A percentile compares a stretch with the other conserved stretches of the same genome.
Evolutionary conservation across 2,329 filamentous ascomycete genomes (phyloP).

Genomic region (Curvularia lunata): DNA sequence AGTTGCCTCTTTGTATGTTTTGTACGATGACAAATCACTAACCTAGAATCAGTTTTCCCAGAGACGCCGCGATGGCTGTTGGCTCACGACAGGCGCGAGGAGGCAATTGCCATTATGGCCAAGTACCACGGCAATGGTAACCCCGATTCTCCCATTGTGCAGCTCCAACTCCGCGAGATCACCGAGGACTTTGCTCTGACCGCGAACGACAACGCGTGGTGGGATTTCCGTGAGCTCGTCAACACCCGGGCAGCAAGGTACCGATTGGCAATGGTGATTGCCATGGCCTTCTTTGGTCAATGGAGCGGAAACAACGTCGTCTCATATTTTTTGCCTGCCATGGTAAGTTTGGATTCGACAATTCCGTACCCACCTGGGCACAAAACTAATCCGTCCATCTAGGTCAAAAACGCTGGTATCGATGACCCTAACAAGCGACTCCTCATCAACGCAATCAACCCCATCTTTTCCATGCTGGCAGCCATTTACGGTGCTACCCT

Average conservation of each 20-base stretch:
- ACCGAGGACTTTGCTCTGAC: conserved; percentile 37
- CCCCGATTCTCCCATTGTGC: conserved; percentile 41
- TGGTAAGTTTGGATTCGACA: conserved; percentile 7
- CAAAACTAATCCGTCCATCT: conserved; percentile 24
- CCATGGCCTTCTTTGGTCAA: conserved; percentile 53
- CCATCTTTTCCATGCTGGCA: conserved; percentile 48
- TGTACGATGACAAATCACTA: neutral
- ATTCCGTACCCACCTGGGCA: neutral
- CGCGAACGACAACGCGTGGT: conserved; percentile 45
- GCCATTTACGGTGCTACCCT: conserved; percentile 50
- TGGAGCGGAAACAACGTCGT: conserved; percentile 52
- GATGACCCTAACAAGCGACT: conserved; percentile 46
- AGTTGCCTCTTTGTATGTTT: neutral
- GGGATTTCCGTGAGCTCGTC: conserved; percentile 43
- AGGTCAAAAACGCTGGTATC: conserved; percentile 50
- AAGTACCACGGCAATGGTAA: conserved; percentile 63
- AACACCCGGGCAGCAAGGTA: conserved; percentile 44
- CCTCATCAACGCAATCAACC: conserved; percentile 52
- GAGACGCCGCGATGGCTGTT: conserved; percentile 49
- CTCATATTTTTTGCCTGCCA: conserved; percentile 34
- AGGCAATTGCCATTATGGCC: conserved; percentile 63
- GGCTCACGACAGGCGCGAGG: conserved; percentile 60
- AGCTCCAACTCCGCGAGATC: conserved; percentile 50
- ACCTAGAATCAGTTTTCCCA: conserved; percentile 11
- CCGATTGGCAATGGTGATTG: conserved; percentile 49